phyloP scores from a whole-genome alignment of 306 rosid genomes.

The Cucurbita moschata region DNA sequence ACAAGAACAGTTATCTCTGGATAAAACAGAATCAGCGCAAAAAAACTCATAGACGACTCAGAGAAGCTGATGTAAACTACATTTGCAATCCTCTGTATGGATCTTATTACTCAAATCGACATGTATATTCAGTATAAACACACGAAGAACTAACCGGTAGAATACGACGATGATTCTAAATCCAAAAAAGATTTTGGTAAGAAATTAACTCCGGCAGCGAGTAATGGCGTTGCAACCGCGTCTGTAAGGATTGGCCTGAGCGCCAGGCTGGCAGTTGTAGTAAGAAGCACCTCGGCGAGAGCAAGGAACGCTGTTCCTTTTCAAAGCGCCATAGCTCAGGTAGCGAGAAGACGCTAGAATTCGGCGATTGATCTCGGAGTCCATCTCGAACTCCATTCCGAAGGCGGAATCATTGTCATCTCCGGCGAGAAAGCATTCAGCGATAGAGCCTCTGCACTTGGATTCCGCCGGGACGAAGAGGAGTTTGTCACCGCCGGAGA shows the following conservation, averaged over 20 bases:
- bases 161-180: background rate
- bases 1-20: background rate
- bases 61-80: background rate
- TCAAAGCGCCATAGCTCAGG: conserved; percentile 91
- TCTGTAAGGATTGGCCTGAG: conserved; percentile 75
- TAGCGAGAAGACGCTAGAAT: conserved; percentile 46
- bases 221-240: conserved; percentile 82
- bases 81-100: background rate
- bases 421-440: conserved; percentile 43
- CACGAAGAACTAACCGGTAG: background rate
- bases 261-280: conserved; percentile 83
- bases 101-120: background rate
- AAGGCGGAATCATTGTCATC: conserved; percentile 23
- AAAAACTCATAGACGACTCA: background rate
- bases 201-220: conserved; percentile 47
- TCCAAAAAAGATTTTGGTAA: background rate
- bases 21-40: background rate
- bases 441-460: conserved; percentile 1
- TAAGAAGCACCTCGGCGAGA: conserved; percentile 95
- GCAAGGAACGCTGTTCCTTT: conserved; percentile 83
- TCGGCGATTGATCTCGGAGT: conserved; percentile 38
- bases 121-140: conserved; percentile 2
- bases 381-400: conserved; percentile 34
- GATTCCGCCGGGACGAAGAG: background rate
- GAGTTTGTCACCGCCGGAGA: background rate